Base-by-base conservation (phyloP, 495 filamentous ascomycete species). In the Penicillium coprophilum region DNA sequence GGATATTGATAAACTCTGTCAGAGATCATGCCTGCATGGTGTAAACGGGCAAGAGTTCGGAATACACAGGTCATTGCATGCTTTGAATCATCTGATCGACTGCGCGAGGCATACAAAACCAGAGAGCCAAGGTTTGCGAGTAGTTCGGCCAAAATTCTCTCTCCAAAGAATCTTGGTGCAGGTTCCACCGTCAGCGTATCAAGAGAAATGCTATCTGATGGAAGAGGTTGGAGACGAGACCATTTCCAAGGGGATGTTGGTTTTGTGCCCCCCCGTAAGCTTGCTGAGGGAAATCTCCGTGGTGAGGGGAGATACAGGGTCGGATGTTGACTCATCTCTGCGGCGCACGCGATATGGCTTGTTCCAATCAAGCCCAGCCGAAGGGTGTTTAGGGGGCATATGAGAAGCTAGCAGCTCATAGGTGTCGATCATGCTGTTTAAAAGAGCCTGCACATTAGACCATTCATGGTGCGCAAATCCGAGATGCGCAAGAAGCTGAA, bases 21-120 rank as follows among this genome's bases (percentile, higher is more conserved):
- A n/a, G 85, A 80, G 10, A 87, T 73, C 50, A 78, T 65, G 27
- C 73, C 82, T 10, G 75, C 67, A 59, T 84, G 82, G 60, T 88
- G 85, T 39, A 88, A 57, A 47, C 80, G 76, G 20, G 82, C 85
- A 55, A 88, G 78, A 17, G 82, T 76, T 24, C 77, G 79, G 53
- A 82, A 77, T 2, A 87, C 81, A 56, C 74, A 73, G 39, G 81
- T 77, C 80, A 85, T 84, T 27, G 80, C 80, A 12, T 70, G 38
- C 44, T 74, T 75, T 12, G 71, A 70, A 43, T 74, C 68, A 28
- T 68, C 63, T n/a, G 67, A 54, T 27, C 69, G 39, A 7, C 58
- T 61, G 56, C 82, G 76, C 6, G 80, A 75, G 34, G 82, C 82
- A 28, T 66, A 64, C 7, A 87, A 56, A 13, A 84, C 76, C 67